Evolutionary conservation across 202 grass and related monocot genomes (phyloP), one percentile per base, ranked within the genome.

Genomic region (Sporobolus alterniflorus): DNA sequence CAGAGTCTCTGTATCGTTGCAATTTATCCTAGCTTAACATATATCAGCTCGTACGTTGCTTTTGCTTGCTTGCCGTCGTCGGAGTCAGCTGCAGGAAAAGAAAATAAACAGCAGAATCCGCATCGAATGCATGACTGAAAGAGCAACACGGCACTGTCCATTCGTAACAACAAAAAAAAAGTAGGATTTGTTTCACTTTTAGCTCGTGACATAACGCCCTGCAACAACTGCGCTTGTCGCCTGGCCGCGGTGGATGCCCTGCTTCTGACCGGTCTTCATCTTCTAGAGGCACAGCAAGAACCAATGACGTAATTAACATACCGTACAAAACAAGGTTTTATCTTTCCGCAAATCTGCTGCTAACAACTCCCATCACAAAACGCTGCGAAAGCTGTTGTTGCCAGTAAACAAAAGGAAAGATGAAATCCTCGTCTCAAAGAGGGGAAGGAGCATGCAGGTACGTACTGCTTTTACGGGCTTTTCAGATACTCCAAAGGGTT

Each of bases 221-320:
- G 70, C 78, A 87, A 82, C 78, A 76, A 87, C 85, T 82, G 24
- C 84, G 31, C 25, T 82, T 64, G 85, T 71, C 85, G 71, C 69
- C 67, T 82, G 42, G 47, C 39, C 63, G 32, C 0, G 31, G 2
- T 47, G 39, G 69, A 59, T 49, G 84, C 25, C 33, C 59, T 76
- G 44, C 42, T 69, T 56, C 64, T 82, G 85, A 71, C 43, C 8
- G 33, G 33, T 47, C 33, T 34, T 76, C 25, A 31, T 62, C 72
- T 82, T 82, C 85, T 71, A 82, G 72, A 77, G 31, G 24, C 51
- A 62, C n/a, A 32, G 40, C 31, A 81, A 51, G 84, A 51, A 42
- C 49, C 75, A 67, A 75, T 17, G 49, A 67, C 69, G 49, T 29
- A 67, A n/a, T n/a, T n/a, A n/a, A 57, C 69, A 68, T 68, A 48